A percentile compares a stretch with the other conserved stretches of the same genome.
Conservation (phyloP, 345 rosid species). For the Pistacia vera region DNA sequence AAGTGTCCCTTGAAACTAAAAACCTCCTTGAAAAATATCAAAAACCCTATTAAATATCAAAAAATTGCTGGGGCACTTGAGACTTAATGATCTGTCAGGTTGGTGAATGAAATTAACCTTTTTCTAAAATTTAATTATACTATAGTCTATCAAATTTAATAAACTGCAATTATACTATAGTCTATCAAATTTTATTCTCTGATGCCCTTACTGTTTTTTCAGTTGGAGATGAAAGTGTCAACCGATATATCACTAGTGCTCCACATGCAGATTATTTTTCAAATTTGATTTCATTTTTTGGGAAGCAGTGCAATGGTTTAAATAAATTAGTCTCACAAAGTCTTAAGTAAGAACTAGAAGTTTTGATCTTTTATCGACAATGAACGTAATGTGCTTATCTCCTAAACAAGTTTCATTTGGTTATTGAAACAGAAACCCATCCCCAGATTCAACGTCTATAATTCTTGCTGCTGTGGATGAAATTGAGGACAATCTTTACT, state of each 20-base stretch:
- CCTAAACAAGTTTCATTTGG: slow-evolving; percentile 35
- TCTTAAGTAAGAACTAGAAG: slow-evolving; percentile 45
- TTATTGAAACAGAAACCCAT: slow-evolving; percentile 56
- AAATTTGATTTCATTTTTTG: slow-evolving; percentile 53
- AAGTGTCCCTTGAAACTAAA: too few relatives aligned
- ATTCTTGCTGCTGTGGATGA: slow-evolving; percentile 81
- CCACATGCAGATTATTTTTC: slow-evolving; percentile 68
- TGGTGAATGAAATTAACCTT: neutral
- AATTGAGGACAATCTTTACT: slow-evolving; percentile 94
- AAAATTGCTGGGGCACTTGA: too few relatives aligned
- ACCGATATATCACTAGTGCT: slow-evolving; percentile 46
- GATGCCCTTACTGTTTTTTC: slow-evolving; percentile 34
- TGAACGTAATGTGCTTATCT: slow-evolving; percentile 8
- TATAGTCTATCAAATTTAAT: neutral
- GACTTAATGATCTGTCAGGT: too few relatives aligned
- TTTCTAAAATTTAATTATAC: slow-evolving; percentile 2
- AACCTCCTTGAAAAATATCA: too few relatives aligned
- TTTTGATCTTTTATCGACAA: slow-evolving; percentile 1
- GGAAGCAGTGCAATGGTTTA: slow-evolving; percentile 61
- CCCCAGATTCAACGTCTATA: slow-evolving; percentile 41
- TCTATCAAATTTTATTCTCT: slow-evolving; percentile 23
- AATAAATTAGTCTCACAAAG: slow-evolving; percentile 49
- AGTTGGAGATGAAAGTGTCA: slow-evolving; percentile 88
- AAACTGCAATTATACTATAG: neutral
- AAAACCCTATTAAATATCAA: too few relatives aligned